Conservation (phyloP, 495 filamentous ascomycete genomes). For the Amphirosellinia nigrospora region DNA sequence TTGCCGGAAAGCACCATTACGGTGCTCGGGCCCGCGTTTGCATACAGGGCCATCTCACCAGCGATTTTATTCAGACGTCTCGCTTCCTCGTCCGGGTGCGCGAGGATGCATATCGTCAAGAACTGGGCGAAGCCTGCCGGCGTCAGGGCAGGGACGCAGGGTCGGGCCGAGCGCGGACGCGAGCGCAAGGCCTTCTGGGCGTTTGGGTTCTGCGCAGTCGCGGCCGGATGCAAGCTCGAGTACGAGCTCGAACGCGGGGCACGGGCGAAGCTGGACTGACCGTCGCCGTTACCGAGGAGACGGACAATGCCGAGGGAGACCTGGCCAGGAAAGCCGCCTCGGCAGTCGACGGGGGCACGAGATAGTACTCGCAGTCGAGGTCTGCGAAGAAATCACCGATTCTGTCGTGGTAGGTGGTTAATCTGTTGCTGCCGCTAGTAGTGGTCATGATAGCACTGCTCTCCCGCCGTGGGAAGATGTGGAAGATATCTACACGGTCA, state of each 20-base stretch:
- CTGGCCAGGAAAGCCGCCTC: constrained; percentile 3
- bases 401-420: constrained; percentile 42
- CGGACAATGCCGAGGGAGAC: constrained; percentile 6
- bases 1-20: neutral
- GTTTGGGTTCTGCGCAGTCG: neutral
- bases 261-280: constrained; percentile 7
- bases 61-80: constrained; percentile 76
- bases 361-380: constrained; percentile 78
- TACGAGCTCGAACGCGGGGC: constrained; percentile 23
- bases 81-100: constrained; percentile 79
- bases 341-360: constrained; percentile 63
- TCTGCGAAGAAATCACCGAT: constrained; percentile 73
- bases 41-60: constrained; percentile 69
- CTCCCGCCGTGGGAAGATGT: constrained; percentile 18
- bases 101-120: constrained; percentile 76
- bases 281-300: constrained; percentile 6
- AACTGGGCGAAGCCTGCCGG: constrained; percentile 79
- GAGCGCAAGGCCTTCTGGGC: neutral
- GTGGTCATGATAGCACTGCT: constrained; percentile 25
- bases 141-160: constrained; percentile 78
- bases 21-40: constrained; percentile 46
- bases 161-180: constrained; percentile 56
- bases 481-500: constrained; percentile 55
- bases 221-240: constrained; percentile 17
- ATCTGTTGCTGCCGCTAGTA: constrained; percentile 30